phyloP scores from a whole-genome alignment of 1,284 basidiomycete genomes.

The Lentinula novae-zelandiae region DNA sequence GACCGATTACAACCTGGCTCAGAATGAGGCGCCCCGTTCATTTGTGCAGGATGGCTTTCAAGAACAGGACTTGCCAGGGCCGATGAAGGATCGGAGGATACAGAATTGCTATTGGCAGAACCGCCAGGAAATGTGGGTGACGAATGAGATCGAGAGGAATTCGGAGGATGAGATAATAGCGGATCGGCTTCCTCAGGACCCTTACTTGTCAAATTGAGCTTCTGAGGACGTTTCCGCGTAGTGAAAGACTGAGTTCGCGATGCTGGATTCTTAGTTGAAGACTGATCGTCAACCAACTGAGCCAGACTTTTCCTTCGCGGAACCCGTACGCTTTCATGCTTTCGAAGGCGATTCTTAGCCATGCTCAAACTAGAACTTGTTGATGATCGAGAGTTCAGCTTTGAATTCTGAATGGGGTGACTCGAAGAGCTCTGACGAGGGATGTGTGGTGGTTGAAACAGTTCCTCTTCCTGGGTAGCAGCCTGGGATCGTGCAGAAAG shows the following conservation, averaged over 20 bases:
- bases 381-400: constrained; percentile 18
- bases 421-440: constrained; percentile 35
- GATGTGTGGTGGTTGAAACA: constrained; percentile 54
- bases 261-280: constrained; percentile 17
- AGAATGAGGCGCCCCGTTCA: constrained; percentile 20
- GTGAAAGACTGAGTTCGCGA: constrained; percentile 29
- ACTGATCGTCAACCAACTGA: constrained; percentile 19
- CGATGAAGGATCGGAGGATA: constrained; percentile 29
- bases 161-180: constrained; percentile 11
- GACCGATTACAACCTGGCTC: constrained; percentile 22
- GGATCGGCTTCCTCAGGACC: constrained; percentile 18
- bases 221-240: constrained; percentile 37
- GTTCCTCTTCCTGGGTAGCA: constrained; percentile 53
- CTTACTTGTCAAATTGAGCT: constrained; percentile 40
- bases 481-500: constrained; percentile 59
- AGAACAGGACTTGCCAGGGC: constrained; percentile 31
- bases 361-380: constrained; percentile 38
- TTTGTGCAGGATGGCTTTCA: constrained; percentile 19
- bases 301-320: constrained; percentile 46
- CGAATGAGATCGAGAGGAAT: constrained; percentile 17
- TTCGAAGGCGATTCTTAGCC: constrained; percentile 44
- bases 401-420: constrained; percentile 17
- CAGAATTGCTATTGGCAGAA: constrained; percentile 35
- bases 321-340: constrained; percentile 65
- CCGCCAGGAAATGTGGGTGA: constrained; percentile 42